Conservation (phyloP, 305 asterid species). For the Vinca major region DNA sequence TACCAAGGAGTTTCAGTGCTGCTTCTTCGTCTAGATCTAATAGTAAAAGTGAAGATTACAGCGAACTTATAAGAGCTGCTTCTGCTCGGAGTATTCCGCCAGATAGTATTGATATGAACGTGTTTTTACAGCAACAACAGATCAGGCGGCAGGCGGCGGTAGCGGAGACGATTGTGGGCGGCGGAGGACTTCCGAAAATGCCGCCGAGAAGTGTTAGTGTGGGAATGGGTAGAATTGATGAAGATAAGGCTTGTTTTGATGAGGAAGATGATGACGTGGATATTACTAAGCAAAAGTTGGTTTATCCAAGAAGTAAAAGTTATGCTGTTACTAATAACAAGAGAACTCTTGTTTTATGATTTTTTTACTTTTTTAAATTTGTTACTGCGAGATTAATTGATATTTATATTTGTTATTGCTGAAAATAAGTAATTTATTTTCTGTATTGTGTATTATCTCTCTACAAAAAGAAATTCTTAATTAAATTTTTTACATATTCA, state of each 20-base stretch:
- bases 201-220: conserved; percentile 57
- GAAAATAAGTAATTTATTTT: no score
- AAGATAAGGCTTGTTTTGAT: conserved; percentile 45
- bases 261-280: conserved; percentile 17
- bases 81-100: conserved; percentile 32
- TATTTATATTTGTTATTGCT: no score
- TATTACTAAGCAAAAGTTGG: conserved; percentile 17
- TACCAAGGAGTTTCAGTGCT: conserved; percentile 52
- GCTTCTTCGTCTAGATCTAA: conserved; percentile 25
- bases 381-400: no score
- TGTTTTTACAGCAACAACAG: conserved; percentile 22
- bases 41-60: conserved; percentile 33
- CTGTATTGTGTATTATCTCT: no score
- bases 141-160: conserved; percentile 17
- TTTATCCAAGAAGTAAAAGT: conserved; percentile 53
- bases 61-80: conserved; percentile 51
- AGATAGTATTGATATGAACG: conserved; percentile 15
- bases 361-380: no score
- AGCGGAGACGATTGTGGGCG: background rate
- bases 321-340: conserved; percentile 40
- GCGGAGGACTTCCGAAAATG: conserved; percentile 17
- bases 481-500: no score
- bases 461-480: no score
- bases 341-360: conserved; percentile 14
- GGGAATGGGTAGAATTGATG: conserved; percentile 68